phyloP scores from a whole-genome alignment of 306 rosid genomes.

The Vicia villosa region DNA sequence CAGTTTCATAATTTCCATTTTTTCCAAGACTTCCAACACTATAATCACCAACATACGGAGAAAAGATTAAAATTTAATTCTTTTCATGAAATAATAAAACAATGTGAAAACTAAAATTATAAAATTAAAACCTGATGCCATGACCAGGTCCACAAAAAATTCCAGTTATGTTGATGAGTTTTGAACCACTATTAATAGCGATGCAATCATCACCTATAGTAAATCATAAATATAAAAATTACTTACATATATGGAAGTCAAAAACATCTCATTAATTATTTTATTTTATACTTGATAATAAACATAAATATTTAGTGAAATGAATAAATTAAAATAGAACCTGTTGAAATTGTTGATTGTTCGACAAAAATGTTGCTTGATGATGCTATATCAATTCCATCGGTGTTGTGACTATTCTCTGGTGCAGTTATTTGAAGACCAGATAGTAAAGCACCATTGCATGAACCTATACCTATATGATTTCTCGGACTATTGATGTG shows the following conservation, averaged over 20 bases:
- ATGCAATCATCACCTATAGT: conserved; percentile 59
- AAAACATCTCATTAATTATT: too few species aligned
- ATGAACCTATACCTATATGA: conserved; percentile 37
- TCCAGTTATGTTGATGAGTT: conserved; percentile 40
- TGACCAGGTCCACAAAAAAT: conserved; percentile 63
- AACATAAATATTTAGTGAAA: too few species aligned
- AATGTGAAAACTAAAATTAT: background rate
- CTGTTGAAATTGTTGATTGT: conserved; percentile 36
- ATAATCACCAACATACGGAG: background rate
- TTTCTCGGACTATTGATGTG: conserved; percentile 39
- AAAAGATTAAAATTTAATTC: too few species aligned
- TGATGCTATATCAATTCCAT: conserved; percentile 45
- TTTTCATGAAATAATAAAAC: too few species aligned
- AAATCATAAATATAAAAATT: background rate
- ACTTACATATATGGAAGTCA: too few species aligned
- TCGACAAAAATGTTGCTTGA: conserved; percentile 6
- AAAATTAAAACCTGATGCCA: conserved; percentile 49
- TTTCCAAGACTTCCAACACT: conserved; percentile 58
- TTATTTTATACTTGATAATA: too few species aligned
- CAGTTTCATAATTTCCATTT: conserved; percentile 27
- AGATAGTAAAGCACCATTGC: conserved; percentile 5
- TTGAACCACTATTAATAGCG: conserved; percentile 45
- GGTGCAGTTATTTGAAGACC: conserved; percentile 47
- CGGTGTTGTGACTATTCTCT: conserved; percentile 55
- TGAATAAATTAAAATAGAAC: conserved; percentile 28